Percentiles rank a stretch among this genome's conserved stretches.
These are phyloP conservation scores for Mucor sp. DNA, from an alignment of 371 early-diverging fungal genomes.

Conservation along the genomic window DNA sequence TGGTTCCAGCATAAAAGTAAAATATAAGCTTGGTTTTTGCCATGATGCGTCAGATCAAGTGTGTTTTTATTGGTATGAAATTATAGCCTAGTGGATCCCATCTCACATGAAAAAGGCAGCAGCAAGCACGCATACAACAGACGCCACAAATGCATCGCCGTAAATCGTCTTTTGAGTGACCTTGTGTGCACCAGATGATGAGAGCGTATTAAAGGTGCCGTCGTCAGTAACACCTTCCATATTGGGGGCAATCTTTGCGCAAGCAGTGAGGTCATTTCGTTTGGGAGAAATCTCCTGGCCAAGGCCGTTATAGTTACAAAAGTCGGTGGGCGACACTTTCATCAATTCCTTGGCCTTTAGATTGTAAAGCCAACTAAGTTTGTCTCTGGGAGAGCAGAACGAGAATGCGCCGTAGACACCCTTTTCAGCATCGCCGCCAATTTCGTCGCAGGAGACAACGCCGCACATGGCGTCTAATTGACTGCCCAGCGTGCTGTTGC, in stretches of 20 bases:
- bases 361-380: slow-evolving; percentile 53
- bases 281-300: slow-evolving; percentile 35
- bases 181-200: slow-evolving; percentile 3
- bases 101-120: slow-evolving; percentile 9
- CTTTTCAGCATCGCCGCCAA: slow-evolving; percentile 51
- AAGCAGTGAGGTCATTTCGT: slow-evolving; percentile 32
- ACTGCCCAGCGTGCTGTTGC: slow-evolving; percentile 25
- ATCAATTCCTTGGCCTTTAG: slow-evolving; percentile 26
- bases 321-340: slow-evolving; percentile 14
- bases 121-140: slow-evolving; percentile 12
- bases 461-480: slow-evolving; percentile 59
- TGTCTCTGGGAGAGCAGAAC: slow-evolving; percentile 52
- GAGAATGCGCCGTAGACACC: slow-evolving; percentile 62
- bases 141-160: slow-evolving; percentile 17
- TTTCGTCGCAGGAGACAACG: slow-evolving; percentile 54
- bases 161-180: neutral
- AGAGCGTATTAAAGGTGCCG: neutral
- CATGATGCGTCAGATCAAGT: neutral
- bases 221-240: slow-evolving; percentile 12
- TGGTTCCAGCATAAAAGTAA: no score
- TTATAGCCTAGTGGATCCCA: neutral
- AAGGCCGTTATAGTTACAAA: slow-evolving; percentile 45
- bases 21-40: neutral
- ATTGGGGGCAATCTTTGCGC: slow-evolving; percentile 32
- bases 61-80: neutral